Evolutionary conservation across 768 basidiomycete species (phyloP), one percentile per base, ranked within the genome.

Genomic region (Termitomyces bulborhizus): DNA sequence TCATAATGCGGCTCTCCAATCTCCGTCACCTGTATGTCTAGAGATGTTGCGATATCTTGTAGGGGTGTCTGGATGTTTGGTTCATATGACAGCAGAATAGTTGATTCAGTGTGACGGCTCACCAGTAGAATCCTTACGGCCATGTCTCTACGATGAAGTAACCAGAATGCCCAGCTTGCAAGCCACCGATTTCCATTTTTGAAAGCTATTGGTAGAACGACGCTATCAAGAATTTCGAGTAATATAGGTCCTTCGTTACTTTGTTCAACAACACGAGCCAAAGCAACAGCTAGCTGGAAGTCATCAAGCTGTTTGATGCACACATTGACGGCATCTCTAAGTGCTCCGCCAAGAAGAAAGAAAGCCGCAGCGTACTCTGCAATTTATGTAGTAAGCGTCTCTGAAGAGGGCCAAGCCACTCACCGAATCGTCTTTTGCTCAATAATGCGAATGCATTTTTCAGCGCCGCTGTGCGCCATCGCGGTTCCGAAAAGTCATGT

Each of bases 291-390:
- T 24, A 99, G 77, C 62, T 96, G 93, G 65, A 95, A 88, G 69
- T 99, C 97, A 26, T 81, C 74, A 21, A 99, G 73, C 52, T 98
- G 91, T 61, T 82, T 88, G 27, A 97, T 66, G 67, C 93, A 95
- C 18, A 99, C 88, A 60, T 83, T 89, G 32, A 94, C 89, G 2
- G 96, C 95, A 60, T 98, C 97, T 68, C 88, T 90, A 36, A 96
- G 71, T 42, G 86, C 84, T 24, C 85, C 87, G 7, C 93, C 96
- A 0, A 99, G 81, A 41, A 99, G 76, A 75, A 99, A 99, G 73
- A 99, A 99, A 1, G 94, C 95, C 0, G 94, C 94, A n/a, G 97
- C 95, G 65, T 98, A 98, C 66, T 93, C 97, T 98, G 65, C 12
- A 18, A 7, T 54, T 16, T 24, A 31, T 26, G 27, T 9, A 45